phyloP scores from a whole-genome alignment of 169 alveolate species.

The Babesia bigemina region DNA sequence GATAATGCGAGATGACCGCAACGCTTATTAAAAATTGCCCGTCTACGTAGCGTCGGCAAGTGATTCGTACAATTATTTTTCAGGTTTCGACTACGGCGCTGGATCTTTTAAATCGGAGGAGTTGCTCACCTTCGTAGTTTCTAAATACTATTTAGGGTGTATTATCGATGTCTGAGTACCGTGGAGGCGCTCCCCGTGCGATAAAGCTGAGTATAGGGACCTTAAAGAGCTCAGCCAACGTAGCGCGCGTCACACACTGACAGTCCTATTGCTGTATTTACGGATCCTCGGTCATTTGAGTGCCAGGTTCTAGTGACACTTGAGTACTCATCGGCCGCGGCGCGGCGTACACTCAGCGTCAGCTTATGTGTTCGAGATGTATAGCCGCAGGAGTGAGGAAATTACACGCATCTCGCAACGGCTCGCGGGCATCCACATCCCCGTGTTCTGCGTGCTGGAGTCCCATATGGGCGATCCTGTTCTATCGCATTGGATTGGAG shows the following conservation, averaged over 20 bases:
- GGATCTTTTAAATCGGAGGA: no score
- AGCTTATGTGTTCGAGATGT: neutral
- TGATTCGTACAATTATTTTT: no score
- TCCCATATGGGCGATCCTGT: slow-evolving; percentile 73
- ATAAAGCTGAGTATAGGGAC: neutral
- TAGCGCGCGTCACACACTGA: no score
- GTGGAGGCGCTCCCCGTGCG: neutral
- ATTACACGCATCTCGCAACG: slow-evolving; percentile 16
- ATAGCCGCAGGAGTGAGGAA: slow-evolving; percentile 21
- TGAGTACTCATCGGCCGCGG: slow-evolving; percentile 23
- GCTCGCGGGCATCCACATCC: slow-evolving; percentile 17
- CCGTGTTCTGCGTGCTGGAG: slow-evolving; percentile 45
- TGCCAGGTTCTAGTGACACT: neutral
- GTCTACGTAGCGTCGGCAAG: no score
- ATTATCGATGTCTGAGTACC: neutral
- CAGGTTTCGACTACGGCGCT: no score
- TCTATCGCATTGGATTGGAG: slow-evolving; percentile 64
- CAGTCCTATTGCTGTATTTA: no score
- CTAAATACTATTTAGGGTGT: neutral
- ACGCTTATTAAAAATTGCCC: no score
- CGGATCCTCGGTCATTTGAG: no score
- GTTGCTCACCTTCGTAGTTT: neutral
- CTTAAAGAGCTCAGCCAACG: neutral
- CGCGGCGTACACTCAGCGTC: slow-evolving; percentile 34
- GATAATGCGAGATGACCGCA: no score